Conservation (phyloP, 2,329 filamentous ascomycete species). For the Anthostomella pinea region DNA sequence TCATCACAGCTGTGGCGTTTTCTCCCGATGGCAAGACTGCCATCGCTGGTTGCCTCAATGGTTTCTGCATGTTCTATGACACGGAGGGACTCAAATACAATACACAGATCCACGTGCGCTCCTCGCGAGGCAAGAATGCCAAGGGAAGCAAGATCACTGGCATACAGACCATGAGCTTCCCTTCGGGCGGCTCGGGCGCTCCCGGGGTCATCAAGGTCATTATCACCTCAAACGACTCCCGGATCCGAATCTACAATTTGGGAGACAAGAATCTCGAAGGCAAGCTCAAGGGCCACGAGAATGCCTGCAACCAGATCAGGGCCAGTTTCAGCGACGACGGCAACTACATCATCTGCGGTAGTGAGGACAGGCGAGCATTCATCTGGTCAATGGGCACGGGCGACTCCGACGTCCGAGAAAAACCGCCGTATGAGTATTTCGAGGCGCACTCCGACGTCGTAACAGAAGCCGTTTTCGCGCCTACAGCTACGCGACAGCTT, state of each 20-base stretch:
- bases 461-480: constrained; percentile 84
- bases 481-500: constrained; percentile 71
- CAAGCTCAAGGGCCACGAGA: constrained; percentile 91
- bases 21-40: constrained; percentile 86
- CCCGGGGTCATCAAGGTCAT: constrained; percentile 79
- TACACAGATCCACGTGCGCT: constrained; percentile 89
- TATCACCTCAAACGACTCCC: constrained; percentile 92
- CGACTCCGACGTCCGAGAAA: constrained; percentile 69
- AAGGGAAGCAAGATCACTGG: constrained; percentile 98
- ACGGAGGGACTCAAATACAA: constrained; percentile 84
- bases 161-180: constrained; percentile 70
- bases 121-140: constrained; percentile 85
- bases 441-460: constrained; percentile 87
- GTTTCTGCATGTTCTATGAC: constrained; percentile 85
- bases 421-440: constrained; percentile 81
- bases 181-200: constrained; percentile 45
- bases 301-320: constrained; percentile 84
- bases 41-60: constrained; percentile 84
- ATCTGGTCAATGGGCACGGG: constrained; percentile 72
- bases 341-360: constrained; percentile 84
- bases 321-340: constrained; percentile 86
- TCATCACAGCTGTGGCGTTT: constrained; percentile 92
- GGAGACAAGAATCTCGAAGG: constrained; percentile 79
- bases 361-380: constrained; percentile 85
- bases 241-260: constrained; percentile 85